Percentiles rank a stretch among this genome's conserved stretches.
Evolutionary conservation across 192 early-diverging fungal species (phyloP).

Genomic region (Linderina pennispora): DNA sequence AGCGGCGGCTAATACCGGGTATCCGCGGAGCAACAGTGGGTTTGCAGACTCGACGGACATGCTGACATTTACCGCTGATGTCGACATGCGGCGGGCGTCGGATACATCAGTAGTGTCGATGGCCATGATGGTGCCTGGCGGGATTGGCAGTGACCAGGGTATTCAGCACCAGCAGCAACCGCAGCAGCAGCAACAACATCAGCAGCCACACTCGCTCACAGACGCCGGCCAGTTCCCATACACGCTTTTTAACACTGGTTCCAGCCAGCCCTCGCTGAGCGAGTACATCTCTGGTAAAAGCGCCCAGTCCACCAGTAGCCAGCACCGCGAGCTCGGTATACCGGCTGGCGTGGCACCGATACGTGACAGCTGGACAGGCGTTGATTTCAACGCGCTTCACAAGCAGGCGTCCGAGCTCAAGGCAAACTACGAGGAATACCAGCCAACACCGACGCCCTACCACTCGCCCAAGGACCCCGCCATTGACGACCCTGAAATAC

Average conservation of each 20-base stretch:
- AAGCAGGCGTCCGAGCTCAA: slow-evolving; percentile 25
- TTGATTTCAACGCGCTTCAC: slow-evolving; percentile 27
- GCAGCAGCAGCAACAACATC: slow-evolving; percentile 4
- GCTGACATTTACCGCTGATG: slow-evolving; percentile 1
- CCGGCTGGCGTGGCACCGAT: slow-evolving; percentile 4
- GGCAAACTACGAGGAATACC: slow-evolving; percentile 30
- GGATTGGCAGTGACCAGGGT: slow-evolving; percentile 2
- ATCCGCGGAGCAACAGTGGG: slow-evolving; percentile 10
- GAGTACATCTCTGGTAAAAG: slow-evolving; percentile 34
- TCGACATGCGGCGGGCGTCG: not conserved
- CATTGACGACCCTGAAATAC: slow-evolving; percentile 16
- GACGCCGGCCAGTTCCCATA: not conserved
- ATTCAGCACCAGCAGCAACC: slow-evolving; percentile 6
- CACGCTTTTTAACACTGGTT: not conserved
- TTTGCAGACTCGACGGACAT: slow-evolving; percentile 9
- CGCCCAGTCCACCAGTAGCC: not conserved
- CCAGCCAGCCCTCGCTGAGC: slow-evolving; percentile 36
- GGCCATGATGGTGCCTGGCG: not conserved
- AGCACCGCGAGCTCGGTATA: not conserved
- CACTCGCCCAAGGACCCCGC: slow-evolving; percentile 37
- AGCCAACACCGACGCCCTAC: slow-evolving; percentile 44
- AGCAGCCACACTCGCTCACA: not conserved
- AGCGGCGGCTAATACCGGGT: slow-evolving; percentile 2
- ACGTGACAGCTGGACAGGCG: slow-evolving; percentile 38
- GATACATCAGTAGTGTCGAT: not conserved